A percentile compares a stretch with the other conserved stretches of the same genome.
These are phyloP conservation scores for Ensete ventricosum DNA, from an alignment of 176 grass and related monocot species.

Conservation along the genomic window DNA sequence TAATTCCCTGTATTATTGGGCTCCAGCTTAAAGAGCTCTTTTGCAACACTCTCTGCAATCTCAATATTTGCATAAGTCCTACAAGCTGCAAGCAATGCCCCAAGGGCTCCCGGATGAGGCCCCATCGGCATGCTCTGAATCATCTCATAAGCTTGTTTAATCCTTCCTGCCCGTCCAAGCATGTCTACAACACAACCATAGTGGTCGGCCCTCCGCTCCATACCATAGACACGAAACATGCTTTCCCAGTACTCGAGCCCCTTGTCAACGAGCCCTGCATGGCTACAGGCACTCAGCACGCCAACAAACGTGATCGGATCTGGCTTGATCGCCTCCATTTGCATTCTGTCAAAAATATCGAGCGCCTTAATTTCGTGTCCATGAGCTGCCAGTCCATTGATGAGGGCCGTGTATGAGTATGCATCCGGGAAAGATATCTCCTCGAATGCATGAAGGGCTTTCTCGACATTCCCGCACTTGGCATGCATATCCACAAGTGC, in stretches of 20 bases:
- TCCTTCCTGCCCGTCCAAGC: constrained; percentile 60
- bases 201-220: constrained; percentile 37
- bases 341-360: constrained; percentile 56
- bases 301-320: constrained; percentile 70
- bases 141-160: constrained; percentile 55
- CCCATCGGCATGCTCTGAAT: constrained; percentile 53
- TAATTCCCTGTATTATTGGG: constrained; percentile 65
- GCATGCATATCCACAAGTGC: constrained; percentile 66
- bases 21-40: constrained; percentile 61
- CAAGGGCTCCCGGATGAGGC: constrained; percentile 52
- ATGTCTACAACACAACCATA: constrained; percentile 65
- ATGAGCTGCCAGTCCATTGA: constrained; percentile 62
- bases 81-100: constrained; percentile 63
- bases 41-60: constrained; percentile 64
- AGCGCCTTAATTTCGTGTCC: constrained; percentile 49
- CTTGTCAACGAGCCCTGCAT: constrained; percentile 46
- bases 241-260: constrained; percentile 48
- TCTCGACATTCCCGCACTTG: constrained; percentile 56
- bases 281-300: constrained; percentile 69
- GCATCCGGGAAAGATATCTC: constrained; percentile 51
- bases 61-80: constrained; percentile 57
- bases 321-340: constrained; percentile 28
- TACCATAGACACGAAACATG: constrained; percentile 46
- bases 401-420: constrained; percentile 61
- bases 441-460: constrained; percentile 42